Base-by-base conservation (phyloP, 2,329 filamentous ascomycete species). In the Penicillium concentricum region DNA sequence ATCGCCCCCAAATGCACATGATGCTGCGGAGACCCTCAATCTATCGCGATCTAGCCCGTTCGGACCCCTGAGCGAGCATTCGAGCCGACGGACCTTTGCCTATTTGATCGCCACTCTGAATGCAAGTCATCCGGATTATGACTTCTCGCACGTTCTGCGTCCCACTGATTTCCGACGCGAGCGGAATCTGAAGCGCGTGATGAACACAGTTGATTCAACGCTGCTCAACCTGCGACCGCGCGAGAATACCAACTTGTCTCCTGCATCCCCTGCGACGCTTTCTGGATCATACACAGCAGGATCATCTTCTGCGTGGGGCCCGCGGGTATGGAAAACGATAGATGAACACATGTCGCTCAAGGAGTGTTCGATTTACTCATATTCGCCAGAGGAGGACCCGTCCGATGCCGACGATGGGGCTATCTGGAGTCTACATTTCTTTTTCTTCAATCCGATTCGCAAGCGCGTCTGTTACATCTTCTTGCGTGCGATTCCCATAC, bases 61-160 rank as follows among this genome's bases (percentile, higher is more conserved):
- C 69, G 94, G 94, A 18, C 89, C 90, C 16, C 83, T 99, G 57
- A 92, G 90, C 59, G 90, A 97, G 68, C 86, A 92, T 48, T 90
- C 90, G 45, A 94, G 91, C 70, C 89, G 94, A 37, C 87, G 93
- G 64, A 96, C 91, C 0, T 97, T 96, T 75, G 92, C 94, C 43
- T 97, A 97, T 74, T 79, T 99, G 50, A 97, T 99, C 66, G 94
- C 94, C 37, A 97, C 93, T 0, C 81, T 99, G 35, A 99, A 99
- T 71, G 94, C 94, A 5, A 96, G 91, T 57, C 93, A 99, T 76
- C 87, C 90, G 2, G 91, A 99, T 76, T 97, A 99, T 74, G 94
- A 99, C 75, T 99, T 99, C 76, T 96, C 92, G 2, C 89, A 96
- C 70, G 88, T 94, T 34, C 81, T 97, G 57, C 87, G 92, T 37